Percentiles rank a stretch among this genome's conserved stretches.
Evolutionary conservation across 352 stramenopile genomes (phyloP).

Genomic region (Elongisporangium anandrum): DNA sequence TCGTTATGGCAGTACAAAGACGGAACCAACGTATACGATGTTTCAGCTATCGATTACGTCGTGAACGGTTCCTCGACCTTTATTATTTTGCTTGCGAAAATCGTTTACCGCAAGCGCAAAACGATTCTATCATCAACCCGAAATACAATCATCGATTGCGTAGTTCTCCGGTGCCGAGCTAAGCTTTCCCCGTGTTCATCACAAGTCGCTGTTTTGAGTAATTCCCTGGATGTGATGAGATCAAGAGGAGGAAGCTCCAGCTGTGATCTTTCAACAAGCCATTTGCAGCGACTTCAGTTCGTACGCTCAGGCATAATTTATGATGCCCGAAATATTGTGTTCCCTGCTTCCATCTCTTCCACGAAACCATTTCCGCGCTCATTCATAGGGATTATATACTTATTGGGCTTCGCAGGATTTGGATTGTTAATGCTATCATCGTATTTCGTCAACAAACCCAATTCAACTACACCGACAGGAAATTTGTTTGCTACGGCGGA

Average conservation of each 20-base stretch:
- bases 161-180: slow-evolving; percentile 11
- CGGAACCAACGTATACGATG: not conserved
- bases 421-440: not conserved
- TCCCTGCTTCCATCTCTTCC: not conserved
- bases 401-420: not conserved
- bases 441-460: not conserved
- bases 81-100: not conserved
- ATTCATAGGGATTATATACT: not conserved
- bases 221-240: not conserved
- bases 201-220: not conserved
- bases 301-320: not conserved
- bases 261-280: not conserved
- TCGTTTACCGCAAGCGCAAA: slow-evolving; percentile 17
- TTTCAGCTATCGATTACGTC: not conserved
- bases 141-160: slow-evolving; percentile 15
- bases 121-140: slow-evolving; percentile 4
- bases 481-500: not conserved
- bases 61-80: not conserved
- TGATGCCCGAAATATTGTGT: not conserved
- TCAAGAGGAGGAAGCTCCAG: not conserved
- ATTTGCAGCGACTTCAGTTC: not conserved
- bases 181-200: not conserved
- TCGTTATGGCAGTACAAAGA: not conserved
- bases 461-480: not conserved
- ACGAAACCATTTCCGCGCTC: not conserved